phyloP scores from a whole-genome alignment of 176 grass and related monocot genomes.

The Bromus sterilis region DNA sequence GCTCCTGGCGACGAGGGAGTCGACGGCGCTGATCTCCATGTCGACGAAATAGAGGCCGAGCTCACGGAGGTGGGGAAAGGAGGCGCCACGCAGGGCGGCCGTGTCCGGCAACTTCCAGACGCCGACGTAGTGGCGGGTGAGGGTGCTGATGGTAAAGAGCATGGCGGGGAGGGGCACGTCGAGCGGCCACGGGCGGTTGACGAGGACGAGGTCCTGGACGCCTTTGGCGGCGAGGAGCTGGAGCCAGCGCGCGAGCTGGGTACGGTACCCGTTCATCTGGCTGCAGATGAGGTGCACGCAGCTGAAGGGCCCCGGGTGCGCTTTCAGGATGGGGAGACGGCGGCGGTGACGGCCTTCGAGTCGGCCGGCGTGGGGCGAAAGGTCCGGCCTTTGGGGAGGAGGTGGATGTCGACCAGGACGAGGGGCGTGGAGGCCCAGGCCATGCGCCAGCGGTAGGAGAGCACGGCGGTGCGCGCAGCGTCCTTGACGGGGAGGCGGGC shows the following conservation, averaged over 20 bases:
- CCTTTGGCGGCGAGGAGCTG: background rate
- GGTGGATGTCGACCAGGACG: too few species aligned
- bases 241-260: background rate
- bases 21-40: background rate
- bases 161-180: background rate
- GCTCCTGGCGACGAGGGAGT: background rate
- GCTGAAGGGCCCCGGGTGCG: background rate
- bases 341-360: background rate
- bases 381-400: too few species aligned
- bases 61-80: background rate
- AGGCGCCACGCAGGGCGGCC: background rate
- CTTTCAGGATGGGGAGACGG: background rate
- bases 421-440: too few species aligned
- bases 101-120: background rate
- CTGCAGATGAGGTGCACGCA: background rate
- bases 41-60: background rate
- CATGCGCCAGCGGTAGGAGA: too few species aligned
- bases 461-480: too few species aligned
- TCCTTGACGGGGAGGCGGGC: too few species aligned
- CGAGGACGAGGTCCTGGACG: background rate
- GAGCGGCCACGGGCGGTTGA: background rate
- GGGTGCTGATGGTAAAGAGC: background rate
- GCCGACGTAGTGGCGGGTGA: background rate
- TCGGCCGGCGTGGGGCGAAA: too few species aligned
- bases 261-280: background rate